Conservation (phyloP, 805 yeast species). For the Ogataea saltuana region DNA sequence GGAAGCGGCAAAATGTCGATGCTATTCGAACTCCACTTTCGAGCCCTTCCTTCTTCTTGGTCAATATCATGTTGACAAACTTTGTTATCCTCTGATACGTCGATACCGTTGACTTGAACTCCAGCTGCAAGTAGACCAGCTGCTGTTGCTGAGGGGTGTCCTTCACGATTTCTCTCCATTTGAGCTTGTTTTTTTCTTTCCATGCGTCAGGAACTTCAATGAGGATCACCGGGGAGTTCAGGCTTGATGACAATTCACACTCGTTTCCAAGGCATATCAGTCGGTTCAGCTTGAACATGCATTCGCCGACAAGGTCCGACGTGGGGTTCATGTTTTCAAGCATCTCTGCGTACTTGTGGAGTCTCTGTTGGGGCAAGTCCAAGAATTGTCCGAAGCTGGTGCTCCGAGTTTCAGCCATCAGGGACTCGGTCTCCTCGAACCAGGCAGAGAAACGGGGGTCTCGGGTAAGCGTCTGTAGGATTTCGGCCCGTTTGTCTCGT, state of each 20-base stretch:
- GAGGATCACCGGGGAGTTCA: conserved; percentile 19
- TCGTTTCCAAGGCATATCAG: neutral
- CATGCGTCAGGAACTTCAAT: conserved; percentile 24
- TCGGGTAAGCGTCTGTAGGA: conserved; percentile 1
- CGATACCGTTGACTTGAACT: conserved; percentile 14
- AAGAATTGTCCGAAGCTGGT: conserved; percentile 9
- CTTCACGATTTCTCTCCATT: conserved; percentile 25
- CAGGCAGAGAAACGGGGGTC: conserved; percentile 17
- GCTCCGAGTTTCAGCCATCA: conserved; percentile 1
- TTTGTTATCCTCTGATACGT: conserved; percentile 14
- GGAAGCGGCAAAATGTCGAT: conserved; percentile 13
- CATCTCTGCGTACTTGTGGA: conserved; percentile 2
- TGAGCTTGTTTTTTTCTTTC: conserved; percentile 22
- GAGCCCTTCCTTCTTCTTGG: conserved; percentile 16
- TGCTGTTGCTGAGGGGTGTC: conserved; percentile 23
- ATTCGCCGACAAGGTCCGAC: conserved; percentile 2
- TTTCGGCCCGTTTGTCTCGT: conserved; percentile 8
- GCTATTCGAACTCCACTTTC: conserved; percentile 14
- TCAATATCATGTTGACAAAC: conserved; percentile 12
- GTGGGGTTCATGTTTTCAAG: conserved; percentile 9
- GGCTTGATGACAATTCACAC: neutral
- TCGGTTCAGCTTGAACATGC: conserved; percentile 3
- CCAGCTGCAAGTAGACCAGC: conserved; percentile 18
- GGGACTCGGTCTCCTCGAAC: conserved; percentile 13
- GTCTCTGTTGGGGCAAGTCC: conserved; percentile 10